phyloP scores from a whole-genome alignment of 352 stramenopile species.

The Globisporangium spinosum region DNA sequence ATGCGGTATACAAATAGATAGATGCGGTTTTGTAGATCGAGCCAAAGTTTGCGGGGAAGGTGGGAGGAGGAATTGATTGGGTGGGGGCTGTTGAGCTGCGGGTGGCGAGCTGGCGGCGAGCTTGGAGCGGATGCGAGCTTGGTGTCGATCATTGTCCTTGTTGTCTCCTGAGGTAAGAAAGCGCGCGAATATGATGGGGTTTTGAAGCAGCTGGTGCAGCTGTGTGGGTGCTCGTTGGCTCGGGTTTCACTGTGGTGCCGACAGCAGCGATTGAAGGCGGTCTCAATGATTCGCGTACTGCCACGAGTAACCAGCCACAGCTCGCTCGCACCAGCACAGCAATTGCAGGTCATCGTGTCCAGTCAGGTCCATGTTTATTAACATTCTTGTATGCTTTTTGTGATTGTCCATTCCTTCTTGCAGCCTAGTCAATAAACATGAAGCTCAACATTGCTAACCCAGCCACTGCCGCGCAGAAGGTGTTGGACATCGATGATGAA shows the following conservation, averaged over 20 bases:
- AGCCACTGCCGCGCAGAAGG: slow-evolving; percentile 96
- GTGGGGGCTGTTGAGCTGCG: slow-evolving; percentile 19
- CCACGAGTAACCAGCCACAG: background rate
- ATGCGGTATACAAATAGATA: slow-evolving; percentile 10
- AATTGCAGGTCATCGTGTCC: background rate
- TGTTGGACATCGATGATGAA: slow-evolving; percentile 99
- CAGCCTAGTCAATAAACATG: slow-evolving; percentile 66
- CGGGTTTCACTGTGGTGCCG: background rate
- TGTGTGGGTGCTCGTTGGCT: background rate
- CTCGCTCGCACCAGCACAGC: background rate
- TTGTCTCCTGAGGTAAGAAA: slow-evolving; percentile 70
- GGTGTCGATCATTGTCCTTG: slow-evolving; percentile 55
- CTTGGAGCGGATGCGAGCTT: background rate
- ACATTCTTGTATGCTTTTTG: slow-evolving; percentile 1
- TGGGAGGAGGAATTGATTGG: slow-evolving; percentile 17
- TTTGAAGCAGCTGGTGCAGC: background rate
- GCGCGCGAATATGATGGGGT: slow-evolving; percentile 5
- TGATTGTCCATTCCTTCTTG: background rate
- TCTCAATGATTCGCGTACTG: background rate
- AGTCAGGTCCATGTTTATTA: background rate
- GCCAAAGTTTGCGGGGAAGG: slow-evolving; percentile 20
- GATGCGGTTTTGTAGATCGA: slow-evolving; percentile 7
- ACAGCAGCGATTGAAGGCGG: background rate
- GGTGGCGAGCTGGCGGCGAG: slow-evolving; percentile 8
- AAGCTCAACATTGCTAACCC: slow-evolving; percentile 99